Conservation (phyloP, 768 basidiomycete genomes). For the Lentinula raphanica region DNA sequence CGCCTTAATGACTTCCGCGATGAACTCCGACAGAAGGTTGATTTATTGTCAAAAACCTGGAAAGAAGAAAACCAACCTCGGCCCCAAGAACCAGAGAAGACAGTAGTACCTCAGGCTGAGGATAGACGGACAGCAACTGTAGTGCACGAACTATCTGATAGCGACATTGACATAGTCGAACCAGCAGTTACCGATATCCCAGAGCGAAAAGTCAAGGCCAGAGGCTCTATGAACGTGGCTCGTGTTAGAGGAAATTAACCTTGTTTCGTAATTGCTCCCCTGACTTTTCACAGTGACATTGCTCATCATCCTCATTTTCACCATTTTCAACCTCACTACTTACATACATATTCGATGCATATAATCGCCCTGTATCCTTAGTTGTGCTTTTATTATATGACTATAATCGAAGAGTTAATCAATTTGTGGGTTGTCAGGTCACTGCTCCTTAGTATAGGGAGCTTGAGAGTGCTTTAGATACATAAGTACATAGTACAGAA, state of each 20-base stretch:
- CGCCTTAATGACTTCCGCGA: slow-evolving; percentile 44
- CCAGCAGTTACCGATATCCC: neutral
- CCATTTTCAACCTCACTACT: neutral
- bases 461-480: no score
- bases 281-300: no score
- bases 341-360: neutral
- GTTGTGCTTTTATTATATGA: neutral
- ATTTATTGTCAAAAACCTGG: slow-evolving; percentile 49
- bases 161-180: slow-evolving; percentile 14
- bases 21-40: slow-evolving; percentile 35
- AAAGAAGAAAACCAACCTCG: slow-evolving; percentile 37
- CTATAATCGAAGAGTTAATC: neutral
- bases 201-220: neutral
- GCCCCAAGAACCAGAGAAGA: slow-evolving; percentile 33
- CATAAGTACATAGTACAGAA: no score
- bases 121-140: neutral
- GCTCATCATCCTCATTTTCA: no score
- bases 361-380: neutral
- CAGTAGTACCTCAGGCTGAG: slow-evolving; percentile 17
- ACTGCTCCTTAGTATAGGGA: no score
- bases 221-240: neutral
- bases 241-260: neutral
- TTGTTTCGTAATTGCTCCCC: neutral
- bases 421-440: no score
- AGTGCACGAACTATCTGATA: slow-evolving; percentile 23